Evolutionary conservation across 768 basidiomycete genomes (phyloP).

Genomic region (Tephrocybe sp.): DNA sequence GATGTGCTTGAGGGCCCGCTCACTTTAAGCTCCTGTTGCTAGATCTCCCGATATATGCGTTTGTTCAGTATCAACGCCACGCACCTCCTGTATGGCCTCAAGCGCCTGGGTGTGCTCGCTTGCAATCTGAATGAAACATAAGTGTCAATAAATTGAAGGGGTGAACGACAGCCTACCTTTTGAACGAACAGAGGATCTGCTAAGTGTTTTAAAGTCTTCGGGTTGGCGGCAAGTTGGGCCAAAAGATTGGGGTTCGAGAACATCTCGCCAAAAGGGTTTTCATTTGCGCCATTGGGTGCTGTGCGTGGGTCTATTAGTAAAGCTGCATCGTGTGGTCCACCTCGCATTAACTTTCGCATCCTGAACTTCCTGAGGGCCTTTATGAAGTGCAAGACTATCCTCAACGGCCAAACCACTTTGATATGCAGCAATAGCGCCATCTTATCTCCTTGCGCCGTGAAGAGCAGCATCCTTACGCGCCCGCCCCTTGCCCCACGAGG

Average conservation of each 20-base stretch:
- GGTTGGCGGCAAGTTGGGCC: slow-evolving; percentile 82
- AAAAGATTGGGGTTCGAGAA: slow-evolving; percentile 84
- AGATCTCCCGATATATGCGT: slow-evolving; percentile 85
- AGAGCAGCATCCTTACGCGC: slow-evolving; percentile 91
- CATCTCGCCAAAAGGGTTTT: slow-evolving; percentile 52
- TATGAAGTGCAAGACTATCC: slow-evolving; percentile 76
- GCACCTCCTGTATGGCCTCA: slow-evolving; percentile 76
- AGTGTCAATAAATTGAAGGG: not conserved
- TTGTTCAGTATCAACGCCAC: slow-evolving; percentile 72
- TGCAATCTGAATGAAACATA: slow-evolving; percentile 42
- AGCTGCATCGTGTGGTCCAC: not conserved
- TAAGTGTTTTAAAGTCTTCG: slow-evolving; percentile 80
- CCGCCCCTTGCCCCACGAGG: slow-evolving; percentile 87
- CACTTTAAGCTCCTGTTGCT: slow-evolving; percentile 76
- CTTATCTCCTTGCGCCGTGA: slow-evolving; percentile 76
- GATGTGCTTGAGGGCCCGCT: no score
- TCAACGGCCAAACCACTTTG: slow-evolving; percentile 80
- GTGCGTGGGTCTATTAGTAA: not conserved
- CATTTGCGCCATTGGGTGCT: slow-evolving; percentile 29
- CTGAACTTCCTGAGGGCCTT: slow-evolving; percentile 86
- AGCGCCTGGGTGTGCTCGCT: slow-evolving; percentile 85
- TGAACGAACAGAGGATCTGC: slow-evolving; percentile 81
- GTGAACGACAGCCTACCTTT: slow-evolving; percentile 37
- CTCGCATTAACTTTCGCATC: slow-evolving; percentile 66
- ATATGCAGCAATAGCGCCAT: slow-evolving; percentile 83